These are phyloP conservation scores for Gossypium trilobum DNA, from an alignment of 441 rosid genomes.

Conservation along the genomic window DNA sequence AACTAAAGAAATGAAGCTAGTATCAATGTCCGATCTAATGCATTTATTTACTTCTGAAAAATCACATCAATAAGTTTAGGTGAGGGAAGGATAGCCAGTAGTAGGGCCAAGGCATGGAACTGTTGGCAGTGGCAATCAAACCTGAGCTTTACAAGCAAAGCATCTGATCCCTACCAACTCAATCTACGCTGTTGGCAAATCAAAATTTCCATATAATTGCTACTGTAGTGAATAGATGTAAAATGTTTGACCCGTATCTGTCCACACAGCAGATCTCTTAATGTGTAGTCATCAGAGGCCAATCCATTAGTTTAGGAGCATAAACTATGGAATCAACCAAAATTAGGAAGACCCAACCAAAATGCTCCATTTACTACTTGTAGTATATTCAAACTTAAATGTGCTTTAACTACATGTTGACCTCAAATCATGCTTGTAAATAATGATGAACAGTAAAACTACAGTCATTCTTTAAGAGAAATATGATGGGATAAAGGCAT, in stretches of 20 bases:
- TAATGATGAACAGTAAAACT: not conserved
- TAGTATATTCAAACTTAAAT: not conserved
- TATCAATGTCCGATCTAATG: not conserved
- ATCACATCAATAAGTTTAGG: not conserved
- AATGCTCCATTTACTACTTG: constrained; percentile 27
- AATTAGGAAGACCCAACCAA: constrained; percentile 50
- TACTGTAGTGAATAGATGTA: not conserved
- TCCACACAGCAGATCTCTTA: constrained; percentile 53
- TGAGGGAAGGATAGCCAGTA: not conserved
- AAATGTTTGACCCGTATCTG: constrained; percentile 67
- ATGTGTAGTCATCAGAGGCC: constrained; percentile 76
- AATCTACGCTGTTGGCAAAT: not conserved
- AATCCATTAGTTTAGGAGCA: constrained; percentile 52
- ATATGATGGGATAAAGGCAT: constrained; percentile 1
- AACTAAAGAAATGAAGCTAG: not conserved
- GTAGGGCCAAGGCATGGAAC: not conserved
- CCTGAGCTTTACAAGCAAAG: not conserved
- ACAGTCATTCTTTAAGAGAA: not conserved
- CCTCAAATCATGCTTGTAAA: not conserved
- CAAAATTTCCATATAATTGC: not conserved
- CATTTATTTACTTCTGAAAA: not conserved
- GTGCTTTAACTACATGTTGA: not conserved
- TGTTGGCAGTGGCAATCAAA: not conserved
- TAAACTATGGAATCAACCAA: constrained; percentile 52
- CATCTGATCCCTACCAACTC: not conserved